Conservation (phyloP, 1,284 basidiomycete genomes). For the Golubevia pallescens region DNA sequence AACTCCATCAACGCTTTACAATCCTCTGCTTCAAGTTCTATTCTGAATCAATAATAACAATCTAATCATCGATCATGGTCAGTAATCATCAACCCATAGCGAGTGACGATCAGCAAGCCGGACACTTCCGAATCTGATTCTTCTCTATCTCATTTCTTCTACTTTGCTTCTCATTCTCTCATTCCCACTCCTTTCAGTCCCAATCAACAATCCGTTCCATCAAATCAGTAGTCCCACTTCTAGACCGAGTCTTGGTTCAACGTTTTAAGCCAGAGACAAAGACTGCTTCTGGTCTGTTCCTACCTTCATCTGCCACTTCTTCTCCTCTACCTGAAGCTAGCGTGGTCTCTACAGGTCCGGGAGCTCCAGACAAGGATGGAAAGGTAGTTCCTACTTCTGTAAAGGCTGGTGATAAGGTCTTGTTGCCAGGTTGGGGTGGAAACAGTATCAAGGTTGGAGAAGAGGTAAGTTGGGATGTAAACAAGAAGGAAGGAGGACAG, state of each 20-base stretch:
- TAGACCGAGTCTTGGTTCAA: slow-evolving; percentile 96
- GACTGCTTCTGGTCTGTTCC: slow-evolving; percentile 91
- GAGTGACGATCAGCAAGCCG: too few species aligned
- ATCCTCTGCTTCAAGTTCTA: too few species aligned
- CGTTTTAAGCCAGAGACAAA: slow-evolving; percentile 93
- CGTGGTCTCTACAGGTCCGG: slow-evolving; percentile 93
- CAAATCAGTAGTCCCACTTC: slow-evolving; percentile 85
- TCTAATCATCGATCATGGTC: too few species aligned
- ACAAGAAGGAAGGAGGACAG: background rate
- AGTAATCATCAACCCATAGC: too few species aligned
- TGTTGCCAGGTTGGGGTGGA: slow-evolving; percentile 94
- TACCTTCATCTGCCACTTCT: slow-evolving; percentile 83
- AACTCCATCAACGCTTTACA: too few species aligned
- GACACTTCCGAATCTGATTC: too few species aligned
- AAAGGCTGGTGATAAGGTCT: slow-evolving; percentile 86
- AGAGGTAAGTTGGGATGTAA: slow-evolving; percentile 70
- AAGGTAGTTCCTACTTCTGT: slow-evolving; percentile 78
- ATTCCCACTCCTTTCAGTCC: too few species aligned
- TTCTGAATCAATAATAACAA: too few species aligned
- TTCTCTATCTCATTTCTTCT: too few species aligned
- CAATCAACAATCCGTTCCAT: too few species aligned
- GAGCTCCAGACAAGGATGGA: slow-evolving; percentile 85
- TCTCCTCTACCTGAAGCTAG: slow-evolving; percentile 91
- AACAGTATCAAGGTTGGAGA: slow-evolving; percentile 95
- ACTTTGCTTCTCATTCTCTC: too few species aligned